These are phyloP conservation scores for Diutina catenulata DNA, from an alignment of 1,139 yeast genomes.

Conservation along the genomic window DNA sequence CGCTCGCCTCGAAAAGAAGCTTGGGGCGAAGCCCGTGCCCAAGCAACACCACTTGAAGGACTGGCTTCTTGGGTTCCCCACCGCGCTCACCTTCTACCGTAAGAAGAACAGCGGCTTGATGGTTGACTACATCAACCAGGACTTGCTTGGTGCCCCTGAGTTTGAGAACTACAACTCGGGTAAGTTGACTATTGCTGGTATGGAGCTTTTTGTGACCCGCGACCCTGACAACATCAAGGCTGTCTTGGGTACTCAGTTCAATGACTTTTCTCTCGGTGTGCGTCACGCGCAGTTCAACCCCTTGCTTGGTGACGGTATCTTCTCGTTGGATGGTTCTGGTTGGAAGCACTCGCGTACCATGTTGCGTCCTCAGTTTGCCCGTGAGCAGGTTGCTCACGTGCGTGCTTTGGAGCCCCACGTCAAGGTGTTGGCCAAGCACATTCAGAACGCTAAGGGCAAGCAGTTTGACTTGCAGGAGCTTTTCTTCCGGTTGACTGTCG, in stretches of 20 bases:
- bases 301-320: slow-evolving; percentile 45
- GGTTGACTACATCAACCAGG: slow-evolving; percentile 2
- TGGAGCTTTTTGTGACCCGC: slow-evolving; percentile 15
- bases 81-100: neutral
- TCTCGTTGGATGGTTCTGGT: slow-evolving; percentile 41
- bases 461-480: slow-evolving; percentile 17
- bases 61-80: neutral
- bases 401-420: slow-evolving; percentile 36
- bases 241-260: slow-evolving; percentile 16
- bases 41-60: neutral
- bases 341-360: slow-evolving; percentile 50
- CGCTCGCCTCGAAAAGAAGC: slow-evolving; percentile 1
- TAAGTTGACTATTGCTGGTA: slow-evolving; percentile 11
- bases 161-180: neutral
- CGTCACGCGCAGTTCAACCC: slow-evolving; percentile 33
- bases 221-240: slow-evolving; percentile 27
- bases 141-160: neutral
- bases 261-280: slow-evolving; percentile 31
- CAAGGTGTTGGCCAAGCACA: slow-evolving; percentile 22
- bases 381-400: slow-evolving; percentile 43
- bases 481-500: slow-evolving; percentile 15
- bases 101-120: slow-evolving; percentile 4
- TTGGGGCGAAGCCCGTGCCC: slow-evolving; percentile 1
- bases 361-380: slow-evolving; percentile 48
- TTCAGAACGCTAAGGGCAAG: slow-evolving; percentile 14